Base-by-base conservation (phyloP, 1,284 basidiomycete genomes). In the Tremellales sp. region DNA sequence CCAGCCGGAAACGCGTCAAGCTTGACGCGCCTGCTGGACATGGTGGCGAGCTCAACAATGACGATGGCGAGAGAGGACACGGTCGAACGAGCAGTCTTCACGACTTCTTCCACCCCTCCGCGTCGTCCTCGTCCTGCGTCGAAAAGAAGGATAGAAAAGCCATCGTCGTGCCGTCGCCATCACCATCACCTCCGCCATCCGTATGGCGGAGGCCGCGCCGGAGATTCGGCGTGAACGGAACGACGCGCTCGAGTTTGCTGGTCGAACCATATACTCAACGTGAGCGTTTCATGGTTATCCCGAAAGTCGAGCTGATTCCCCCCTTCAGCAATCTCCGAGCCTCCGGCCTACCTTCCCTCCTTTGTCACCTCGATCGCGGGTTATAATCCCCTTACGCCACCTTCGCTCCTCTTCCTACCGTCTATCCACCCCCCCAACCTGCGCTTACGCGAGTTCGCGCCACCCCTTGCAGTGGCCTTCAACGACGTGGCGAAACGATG, bases 381-480 rank as follows among this genome's bases (percentile, higher is more conserved):
- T 10, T 43, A 45, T 38, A 46, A 53, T 36, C 45, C 57, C 46
- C 19, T 27, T 24, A 24, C 26, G 1, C 58, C 50, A 1, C 63
- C 63, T 3, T 64, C 63, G 1, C 33, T 51, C 0, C 44, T 68
- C 31, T 51, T 57, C 16, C 47, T 71, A 3, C 66, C 66, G 1
- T 69, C 66, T 3, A 28, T 67, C 1, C 57, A 63, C 36, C 54
- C 58, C 8, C 60, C 62, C 1, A 53, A 48, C 13, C 60, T 60
- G 4, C 53, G 56, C 10, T 52, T 60, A 4, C 53, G 67, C 1
- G 66, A 71, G 13, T 63, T 52, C 43, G 57, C 66, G 16, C 67
- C 69, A 0, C 61, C 63, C 2, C 51, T 71, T 1, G 50, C 54
- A 2, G 47, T 66, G 1, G 51, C 64, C 3, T 69, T 70, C 52